Conservation (phyloP, 2,329 filamentous ascomycete genomes). For the Verticillium nubilum region DNA sequence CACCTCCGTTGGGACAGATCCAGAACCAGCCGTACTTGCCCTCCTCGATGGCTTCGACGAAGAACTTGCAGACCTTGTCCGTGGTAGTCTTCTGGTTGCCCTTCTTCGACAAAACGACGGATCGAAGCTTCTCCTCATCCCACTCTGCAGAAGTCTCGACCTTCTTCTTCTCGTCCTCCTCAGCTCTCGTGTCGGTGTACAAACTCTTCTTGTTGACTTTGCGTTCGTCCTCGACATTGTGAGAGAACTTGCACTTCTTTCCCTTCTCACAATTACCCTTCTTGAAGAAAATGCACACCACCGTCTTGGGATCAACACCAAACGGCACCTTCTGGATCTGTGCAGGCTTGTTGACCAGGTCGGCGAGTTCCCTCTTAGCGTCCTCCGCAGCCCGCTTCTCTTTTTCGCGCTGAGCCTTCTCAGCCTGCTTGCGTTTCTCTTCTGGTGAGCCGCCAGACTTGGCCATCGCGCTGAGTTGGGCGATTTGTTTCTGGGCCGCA, state of each 20-base stretch:
- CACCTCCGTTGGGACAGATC: constrained; percentile 91
- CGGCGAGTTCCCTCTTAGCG: constrained; percentile 72
- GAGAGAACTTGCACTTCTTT: constrained; percentile 95
- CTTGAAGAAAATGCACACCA: constrained; percentile 94
- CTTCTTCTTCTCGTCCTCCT: constrained; percentile 74
- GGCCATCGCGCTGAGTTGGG: constrained; percentile 70
- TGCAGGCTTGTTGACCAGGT: constrained; percentile 83
- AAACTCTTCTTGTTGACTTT: constrained; percentile 90
- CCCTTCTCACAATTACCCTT: constrained; percentile 97
- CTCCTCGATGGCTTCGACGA: constrained; percentile 95
- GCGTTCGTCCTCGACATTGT: constrained; percentile 82
- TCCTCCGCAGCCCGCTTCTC: constrained; percentile 90
- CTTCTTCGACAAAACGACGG: constrained; percentile 91
- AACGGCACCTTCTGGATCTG: constrained; percentile 98
- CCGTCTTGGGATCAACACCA: constrained; percentile 95
- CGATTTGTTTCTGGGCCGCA: constrained; percentile 84
- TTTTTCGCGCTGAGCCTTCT: constrained; percentile 64
- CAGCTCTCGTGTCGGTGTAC: constrained; percentile 76
- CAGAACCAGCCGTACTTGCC: constrained; percentile 99
- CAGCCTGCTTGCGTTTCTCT: constrained; percentile 72
- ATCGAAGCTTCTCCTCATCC: constrained; percentile 93
- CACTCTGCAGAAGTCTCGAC: constrained; percentile 91
- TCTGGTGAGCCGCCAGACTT: constrained; percentile 75
- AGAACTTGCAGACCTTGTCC: constrained; percentile 99
- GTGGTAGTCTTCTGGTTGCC: constrained; percentile 93